Evolutionary conservation across 2,329 filamentous ascomycete species (phyloP), one percentile per base, ranked within the genome.

Genomic region (Huntiella abstrusa): DNA sequence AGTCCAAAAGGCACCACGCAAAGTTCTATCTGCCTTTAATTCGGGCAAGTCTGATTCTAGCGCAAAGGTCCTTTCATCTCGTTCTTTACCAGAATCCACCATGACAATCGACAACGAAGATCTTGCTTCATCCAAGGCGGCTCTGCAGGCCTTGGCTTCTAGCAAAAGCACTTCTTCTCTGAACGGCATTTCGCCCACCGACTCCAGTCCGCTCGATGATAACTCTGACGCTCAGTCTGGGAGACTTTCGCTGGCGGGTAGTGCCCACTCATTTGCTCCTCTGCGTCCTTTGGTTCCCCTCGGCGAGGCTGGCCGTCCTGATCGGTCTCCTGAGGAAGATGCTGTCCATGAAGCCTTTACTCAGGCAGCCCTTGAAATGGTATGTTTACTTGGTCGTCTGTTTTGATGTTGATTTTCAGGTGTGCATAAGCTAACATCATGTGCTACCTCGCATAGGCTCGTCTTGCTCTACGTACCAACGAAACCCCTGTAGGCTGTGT

Each of bases 401-500:
- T 37, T 43, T 41, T 33, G 38, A 28, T 28, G 22, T 8, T 28
- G 7, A 10, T 7, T 28, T 28, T 28, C 8, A 28, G 8, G 22
- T 28, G 34, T 34, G 4, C 49, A 37, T 35, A 45, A 55, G 58
- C 52, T 45, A 45, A 47, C 39, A 38, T 19, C 12, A 12, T 43
- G 12, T 43, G 41, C 5, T 17, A 37, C 35, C 6, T 28, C 41
- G 15, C 28, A 5, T 47, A 93, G 84, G 91, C 86, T 49, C 80
- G 88, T 56, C 73, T 85, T 53, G 91, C 92, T 16, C 74, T 98
- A 42, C 67, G 68, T 54, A 83, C 75, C 51, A 87, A 93, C 55
- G 91, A 98, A 65, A 96, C 92, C 1, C 91, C 91, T 1, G 91
- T 98, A 15, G 92, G 91, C 42, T 98, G 91, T 61, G 86, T 98